These are phyloP conservation scores for Melampsora medusae DNA, from an alignment of 1,284 basidiomycete genomes.

Conservation along the genomic window DNA sequence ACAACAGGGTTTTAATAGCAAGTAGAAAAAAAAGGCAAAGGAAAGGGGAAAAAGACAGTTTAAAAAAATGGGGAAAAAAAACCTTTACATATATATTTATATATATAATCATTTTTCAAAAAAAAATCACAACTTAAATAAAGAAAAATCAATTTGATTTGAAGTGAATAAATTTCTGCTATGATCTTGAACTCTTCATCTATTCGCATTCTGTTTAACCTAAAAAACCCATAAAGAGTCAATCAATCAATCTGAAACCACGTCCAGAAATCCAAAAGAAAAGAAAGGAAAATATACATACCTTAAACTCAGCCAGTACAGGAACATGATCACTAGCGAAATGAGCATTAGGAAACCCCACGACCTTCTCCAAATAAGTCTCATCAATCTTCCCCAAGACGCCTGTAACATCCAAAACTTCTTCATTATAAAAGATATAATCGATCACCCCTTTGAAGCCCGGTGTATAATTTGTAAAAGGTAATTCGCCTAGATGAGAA, in stretches of 20 bases:
- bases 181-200: not conserved
- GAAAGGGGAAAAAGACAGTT: constrained; percentile 2
- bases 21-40: not conserved
- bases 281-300: constrained; percentile 59
- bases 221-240: not conserved
- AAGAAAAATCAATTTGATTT: not conserved
- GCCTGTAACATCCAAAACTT: constrained; percentile 75
- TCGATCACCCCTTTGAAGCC: constrained; percentile 67
- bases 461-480: constrained; percentile 88
- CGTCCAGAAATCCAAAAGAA: not conserved
- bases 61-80: not conserved
- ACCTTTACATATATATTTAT: not conserved
- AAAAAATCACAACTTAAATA: not conserved
- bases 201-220: not conserved
- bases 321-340: constrained; percentile 64
- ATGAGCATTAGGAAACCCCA: constrained; percentile 95
- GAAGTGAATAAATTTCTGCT: not conserved
- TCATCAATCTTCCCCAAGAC: constrained; percentile 85
- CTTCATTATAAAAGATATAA: constrained; percentile 86
- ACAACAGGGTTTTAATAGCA: not conserved
- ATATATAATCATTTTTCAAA: not conserved
- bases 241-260: not conserved
- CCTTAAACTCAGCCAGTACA: constrained; percentile 63
- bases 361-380: constrained; percentile 79
- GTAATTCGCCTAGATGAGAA: constrained; percentile 65